Percentiles rank a stretch among this genome's conserved stretches.
Evolutionary conservation across 23 red algal species (phyloP).

Genomic region (Agarophyton chilense): DNA sequence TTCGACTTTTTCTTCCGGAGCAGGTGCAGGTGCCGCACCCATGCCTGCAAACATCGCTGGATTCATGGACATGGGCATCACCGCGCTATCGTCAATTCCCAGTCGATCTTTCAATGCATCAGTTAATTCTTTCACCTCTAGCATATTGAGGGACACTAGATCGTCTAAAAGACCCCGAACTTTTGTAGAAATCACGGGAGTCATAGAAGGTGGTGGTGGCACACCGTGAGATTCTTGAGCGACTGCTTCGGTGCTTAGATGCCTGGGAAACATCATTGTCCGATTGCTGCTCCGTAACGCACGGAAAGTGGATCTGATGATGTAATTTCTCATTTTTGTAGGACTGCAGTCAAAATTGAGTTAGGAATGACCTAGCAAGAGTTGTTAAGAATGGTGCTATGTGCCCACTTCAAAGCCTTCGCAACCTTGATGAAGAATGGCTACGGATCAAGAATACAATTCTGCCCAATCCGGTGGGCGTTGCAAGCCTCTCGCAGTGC

Average conservation of each 20-base stretch:
- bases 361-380: not conserved
- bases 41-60: slow-evolving; percentile 81
- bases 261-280: not conserved
- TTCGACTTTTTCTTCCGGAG: slow-evolving; percentile 63
- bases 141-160: slow-evolving; percentile 89
- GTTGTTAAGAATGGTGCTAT: no score
- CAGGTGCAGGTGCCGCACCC: slow-evolving; percentile 49
- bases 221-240: slow-evolving; percentile 13
- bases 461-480: not conserved
- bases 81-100: slow-evolving; percentile 77
- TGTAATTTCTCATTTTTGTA: not conserved
- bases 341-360: not conserved
- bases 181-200: slow-evolving; percentile 42
- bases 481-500: not conserved
- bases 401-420: no score
- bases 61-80: slow-evolving; percentile 76
- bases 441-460: no score
- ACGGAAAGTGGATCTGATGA: slow-evolving; percentile 2
- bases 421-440: no score
- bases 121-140: slow-evolving; percentile 90
- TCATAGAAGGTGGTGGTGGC: slow-evolving; percentile 23
- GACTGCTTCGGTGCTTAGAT: slow-evolving; percentile 1
- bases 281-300: not conserved
- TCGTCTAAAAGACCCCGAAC: slow-evolving; percentile 75
- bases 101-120: slow-evolving; percentile 88